Evolutionary conservation across 2,329 filamentous ascomycete species (phyloP).

Genomic region (Davidsoniella eucalypti): DNA sequence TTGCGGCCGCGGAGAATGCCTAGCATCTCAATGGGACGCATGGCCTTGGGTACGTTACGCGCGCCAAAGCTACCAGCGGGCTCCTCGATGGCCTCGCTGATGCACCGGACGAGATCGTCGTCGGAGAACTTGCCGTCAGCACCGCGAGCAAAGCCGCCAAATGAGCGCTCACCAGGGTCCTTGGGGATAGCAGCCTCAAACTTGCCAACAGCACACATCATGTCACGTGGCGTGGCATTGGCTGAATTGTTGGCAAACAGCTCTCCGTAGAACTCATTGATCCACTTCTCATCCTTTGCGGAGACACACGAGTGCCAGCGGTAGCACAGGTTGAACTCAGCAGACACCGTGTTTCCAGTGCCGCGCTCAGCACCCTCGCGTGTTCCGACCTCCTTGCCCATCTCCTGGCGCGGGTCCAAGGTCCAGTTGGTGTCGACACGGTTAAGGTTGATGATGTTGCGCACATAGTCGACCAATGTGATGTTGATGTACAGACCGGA

Average conservation of each 20-base stretch:
- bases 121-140: constrained; percentile 55
- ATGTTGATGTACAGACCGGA: constrained; percentile 67
- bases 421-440: constrained; percentile 57
- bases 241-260: constrained; percentile 12
- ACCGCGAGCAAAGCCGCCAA: constrained; percentile 48
- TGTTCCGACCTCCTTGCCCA: constrained; percentile 37
- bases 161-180: constrained; percentile 53
- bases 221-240: constrained; percentile 37
- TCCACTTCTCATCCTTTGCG: constrained; percentile 65
- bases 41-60: constrained; percentile 54
- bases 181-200: constrained; percentile 43
- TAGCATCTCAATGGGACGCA: constrained; percentile 63
- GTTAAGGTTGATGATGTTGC: constrained; percentile 52
- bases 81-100: constrained; percentile 56
- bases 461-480: constrained; percentile 60
- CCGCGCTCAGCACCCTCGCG: constrained; percentile 48
- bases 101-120: constrained; percentile 56
- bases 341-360: constrained; percentile 67
- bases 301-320: constrained; percentile 72
- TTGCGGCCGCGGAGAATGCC: constrained; percentile 61
- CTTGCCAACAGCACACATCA: constrained; percentile 45
- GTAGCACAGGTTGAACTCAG: constrained; percentile 80
- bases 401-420: constrained; percentile 57
- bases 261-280: constrained; percentile 46
- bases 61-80: constrained; percentile 59